These are phyloP conservation scores for Xylaria polymorpha DNA, from an alignment of 2,329 filamentous ascomycete species.

Conservation along the genomic window DNA sequence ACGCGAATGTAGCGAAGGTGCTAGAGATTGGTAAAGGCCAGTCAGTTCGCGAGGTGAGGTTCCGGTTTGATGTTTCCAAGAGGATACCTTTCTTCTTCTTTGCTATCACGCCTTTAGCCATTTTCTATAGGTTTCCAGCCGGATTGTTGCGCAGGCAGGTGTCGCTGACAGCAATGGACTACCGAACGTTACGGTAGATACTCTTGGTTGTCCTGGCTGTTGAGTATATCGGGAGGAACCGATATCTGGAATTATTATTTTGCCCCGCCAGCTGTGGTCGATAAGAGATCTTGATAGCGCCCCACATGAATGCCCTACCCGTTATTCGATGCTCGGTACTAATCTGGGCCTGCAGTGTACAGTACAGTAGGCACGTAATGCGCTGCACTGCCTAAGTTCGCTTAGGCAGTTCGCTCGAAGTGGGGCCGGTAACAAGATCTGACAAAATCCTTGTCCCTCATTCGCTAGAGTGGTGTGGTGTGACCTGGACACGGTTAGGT, in stretches of 20 bases:
- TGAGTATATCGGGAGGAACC: background rate
- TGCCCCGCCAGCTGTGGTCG: conserved; percentile 24
- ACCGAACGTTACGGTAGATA: background rate
- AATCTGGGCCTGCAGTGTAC: background rate
- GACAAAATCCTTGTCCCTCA: background rate
- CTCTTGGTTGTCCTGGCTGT: background rate
- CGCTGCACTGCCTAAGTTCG: conserved; percentile 6
- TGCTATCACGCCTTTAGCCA: conserved; percentile 52
- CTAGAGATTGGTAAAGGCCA: conserved; percentile 53
- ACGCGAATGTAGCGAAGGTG: conserved; percentile 75
- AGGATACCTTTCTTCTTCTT: conserved; percentile 50
- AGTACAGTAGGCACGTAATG: conserved; percentile 1
- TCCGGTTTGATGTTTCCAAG: conserved; percentile 14
- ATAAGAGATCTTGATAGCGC: conserved; percentile 9
- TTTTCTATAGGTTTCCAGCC: conserved; percentile 34
- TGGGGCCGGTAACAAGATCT: background rate
- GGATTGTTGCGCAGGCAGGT: background rate
- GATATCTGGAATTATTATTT: conserved; percentile 2
- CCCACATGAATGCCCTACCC: background rate
- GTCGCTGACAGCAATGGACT: no score
- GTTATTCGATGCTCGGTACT: no score
- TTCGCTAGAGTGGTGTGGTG: background rate
- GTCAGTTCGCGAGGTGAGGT: conserved; percentile 13
- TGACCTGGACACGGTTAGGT: background rate
- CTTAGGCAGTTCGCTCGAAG: background rate